Conservation (phyloP, 768 basidiomycete species). For the Hemileccinum impolitum region DNA sequence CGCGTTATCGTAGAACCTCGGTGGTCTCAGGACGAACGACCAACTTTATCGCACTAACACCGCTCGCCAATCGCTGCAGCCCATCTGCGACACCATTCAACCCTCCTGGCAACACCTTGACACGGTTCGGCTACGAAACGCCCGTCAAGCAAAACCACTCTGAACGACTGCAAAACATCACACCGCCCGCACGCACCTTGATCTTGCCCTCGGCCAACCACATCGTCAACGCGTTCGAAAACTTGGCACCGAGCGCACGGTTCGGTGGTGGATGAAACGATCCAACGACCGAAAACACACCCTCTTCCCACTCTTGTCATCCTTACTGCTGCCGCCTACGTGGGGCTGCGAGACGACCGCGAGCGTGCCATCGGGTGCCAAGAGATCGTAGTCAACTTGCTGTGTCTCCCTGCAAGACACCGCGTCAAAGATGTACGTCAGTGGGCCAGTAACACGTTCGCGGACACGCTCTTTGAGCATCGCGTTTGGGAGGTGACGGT, state of each 20-base stretch:
- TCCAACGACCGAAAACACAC: neutral
- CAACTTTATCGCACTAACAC: slow-evolving; percentile 39
- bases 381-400: slow-evolving; percentile 19
- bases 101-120: slow-evolving; percentile 38
- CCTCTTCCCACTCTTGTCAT: neutral
- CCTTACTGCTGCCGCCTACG: neutral
- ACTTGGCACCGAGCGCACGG: slow-evolving; percentile 9
- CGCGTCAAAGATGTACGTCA: slow-evolving; percentile 25
- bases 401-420: slow-evolving; percentile 35
- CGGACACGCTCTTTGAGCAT: neutral
- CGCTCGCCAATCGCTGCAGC: slow-evolving; percentile 27
- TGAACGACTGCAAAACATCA: no score
- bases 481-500: slow-evolving; percentile 13
- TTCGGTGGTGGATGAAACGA: slow-evolving; percentile 4
- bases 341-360: slow-evolving; percentile 2
- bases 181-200: slow-evolving; percentile 6
- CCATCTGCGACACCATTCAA: slow-evolving; percentile 32
- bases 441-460: neutral
- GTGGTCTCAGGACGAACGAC: slow-evolving; percentile 24
- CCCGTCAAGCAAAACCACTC: no score
- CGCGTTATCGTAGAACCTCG: neutral
- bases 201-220: slow-evolving; percentile 19
- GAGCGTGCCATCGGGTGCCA: slow-evolving; percentile 30
- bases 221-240: slow-evolving; percentile 6
- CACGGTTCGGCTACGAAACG: slow-evolving; percentile 31